A percentile compares a stretch with the other conserved stretches of the same genome.
Conservation (phyloP, 345 rosid species). For the Gossypium stocksii region DNA sequence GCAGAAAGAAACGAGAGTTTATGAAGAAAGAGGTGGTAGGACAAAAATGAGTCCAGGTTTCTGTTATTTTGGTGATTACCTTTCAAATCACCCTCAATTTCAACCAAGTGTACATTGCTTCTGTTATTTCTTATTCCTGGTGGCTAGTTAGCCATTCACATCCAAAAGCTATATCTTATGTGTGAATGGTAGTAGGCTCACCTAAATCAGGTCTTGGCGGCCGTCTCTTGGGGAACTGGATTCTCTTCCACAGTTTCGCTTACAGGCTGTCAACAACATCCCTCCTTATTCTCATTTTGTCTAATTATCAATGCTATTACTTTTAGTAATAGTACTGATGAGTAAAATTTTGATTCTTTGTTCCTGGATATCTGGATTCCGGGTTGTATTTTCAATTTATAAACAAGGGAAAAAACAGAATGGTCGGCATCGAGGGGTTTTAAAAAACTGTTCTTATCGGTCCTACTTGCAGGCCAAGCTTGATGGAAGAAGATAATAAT, state of each 20-base stretch:
- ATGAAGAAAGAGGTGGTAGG: no score
- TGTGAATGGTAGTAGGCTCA: constrained; percentile 30
- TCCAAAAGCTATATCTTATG: background rate
- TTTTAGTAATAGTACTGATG: background rate
- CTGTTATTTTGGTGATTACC: background rate
- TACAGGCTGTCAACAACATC: background rate
- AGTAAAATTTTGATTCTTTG: background rate
- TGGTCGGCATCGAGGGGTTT: background rate
- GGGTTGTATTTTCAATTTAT: background rate
- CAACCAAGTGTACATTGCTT: background rate
- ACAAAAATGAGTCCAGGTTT: no score
- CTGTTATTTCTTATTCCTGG: background rate
- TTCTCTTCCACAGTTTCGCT: background rate
- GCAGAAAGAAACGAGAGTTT: no score
- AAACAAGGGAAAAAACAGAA: background rate
- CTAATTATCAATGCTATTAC: no score
- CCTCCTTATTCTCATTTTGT: background rate
- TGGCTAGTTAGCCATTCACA: constrained; percentile 7
- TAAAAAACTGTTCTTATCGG: no score
- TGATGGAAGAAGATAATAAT: no score
- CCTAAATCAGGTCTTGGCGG: constrained; percentile 17
- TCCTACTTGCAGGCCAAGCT: no score
- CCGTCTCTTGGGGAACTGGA: background rate
- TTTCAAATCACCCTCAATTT: background rate
- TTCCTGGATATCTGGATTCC: background rate